Conservation (phyloP, 176 grass and related monocot genomes). For the Oryza rufipogon region DNA sequence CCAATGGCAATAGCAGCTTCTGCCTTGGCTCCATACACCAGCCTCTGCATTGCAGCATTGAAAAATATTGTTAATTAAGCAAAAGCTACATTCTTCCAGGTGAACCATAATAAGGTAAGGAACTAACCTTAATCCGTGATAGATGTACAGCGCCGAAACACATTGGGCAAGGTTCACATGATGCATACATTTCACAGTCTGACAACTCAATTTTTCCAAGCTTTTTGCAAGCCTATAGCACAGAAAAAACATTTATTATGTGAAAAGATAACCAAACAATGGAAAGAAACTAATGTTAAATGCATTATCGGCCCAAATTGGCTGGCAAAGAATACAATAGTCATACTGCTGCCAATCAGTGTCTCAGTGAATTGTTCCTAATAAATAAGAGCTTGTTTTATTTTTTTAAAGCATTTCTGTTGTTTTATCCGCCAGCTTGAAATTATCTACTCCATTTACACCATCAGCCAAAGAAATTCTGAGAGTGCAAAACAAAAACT, state of each 20-base stretch:
- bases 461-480: neutral
- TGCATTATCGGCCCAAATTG: neutral
- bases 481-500: neutral
- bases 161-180: slow-evolving; percentile 95
- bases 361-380: neutral
- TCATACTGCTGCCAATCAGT: neutral
- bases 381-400: neutral
- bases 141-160: slow-evolving; percentile 98
- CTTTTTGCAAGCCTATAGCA: slow-evolving; percentile 84
- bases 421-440: slow-evolving; percentile 23
- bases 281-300: neutral
- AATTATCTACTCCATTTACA: neutral
- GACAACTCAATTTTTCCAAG: slow-evolving; percentile 93
- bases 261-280: neutral
- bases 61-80: slow-evolving; percentile 20
- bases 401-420: neutral
- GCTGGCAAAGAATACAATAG: neutral
- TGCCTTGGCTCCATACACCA: slow-evolving; percentile 95
- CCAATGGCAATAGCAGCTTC: slow-evolving; percentile 96
- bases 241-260: neutral
- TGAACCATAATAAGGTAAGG: slow-evolving; percentile 37
- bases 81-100: neutral
- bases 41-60: slow-evolving; percentile 59
- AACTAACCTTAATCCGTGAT: slow-evolving; percentile 77
- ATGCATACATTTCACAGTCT: slow-evolving; percentile 94